phyloP scores from a whole-genome alignment of 768 basidiomycete species.

The Termitomyces sp. region DNA sequence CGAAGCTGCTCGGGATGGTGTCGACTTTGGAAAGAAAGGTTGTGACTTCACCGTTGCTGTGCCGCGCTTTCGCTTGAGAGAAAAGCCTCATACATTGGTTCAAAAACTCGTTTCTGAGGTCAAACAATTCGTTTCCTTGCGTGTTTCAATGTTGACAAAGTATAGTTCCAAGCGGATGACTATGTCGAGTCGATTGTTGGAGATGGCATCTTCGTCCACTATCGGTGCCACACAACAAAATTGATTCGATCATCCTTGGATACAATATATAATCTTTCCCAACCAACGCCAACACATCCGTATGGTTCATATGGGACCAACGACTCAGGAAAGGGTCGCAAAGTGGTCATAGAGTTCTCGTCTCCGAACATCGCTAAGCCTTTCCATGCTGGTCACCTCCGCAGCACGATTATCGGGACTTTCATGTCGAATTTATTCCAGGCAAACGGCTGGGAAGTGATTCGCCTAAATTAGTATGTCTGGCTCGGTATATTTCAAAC shows the following conservation, averaged over 20 bases:
- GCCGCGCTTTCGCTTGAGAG: no score
- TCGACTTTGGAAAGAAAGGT: constrained; percentile 89
- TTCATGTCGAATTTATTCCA: constrained; percentile 88
- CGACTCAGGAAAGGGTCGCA: constrained; percentile 70
- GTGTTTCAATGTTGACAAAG: no score
- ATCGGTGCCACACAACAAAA: background rate
- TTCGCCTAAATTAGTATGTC: constrained; percentile 68
- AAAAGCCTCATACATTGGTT: no score
- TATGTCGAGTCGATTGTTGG: no score
- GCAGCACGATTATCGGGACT: constrained; percentile 94
- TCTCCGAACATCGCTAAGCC: constrained; percentile 96
- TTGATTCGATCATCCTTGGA: constrained; percentile 4
- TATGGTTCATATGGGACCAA: constrained; percentile 77
- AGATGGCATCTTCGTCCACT: no score
- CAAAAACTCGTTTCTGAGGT: no score
- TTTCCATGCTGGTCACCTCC: constrained; percentile 94
- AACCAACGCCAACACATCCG: constrained; percentile 32
- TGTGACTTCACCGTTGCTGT: constrained; percentile 53
- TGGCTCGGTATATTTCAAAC: background rate
- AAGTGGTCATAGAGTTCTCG: constrained; percentile 83
- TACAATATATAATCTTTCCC: constrained; percentile 44
- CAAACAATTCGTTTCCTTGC: no score
- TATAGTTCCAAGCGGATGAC: no score
- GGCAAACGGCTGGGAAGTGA: constrained; percentile 85
- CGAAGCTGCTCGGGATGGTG: constrained; percentile 36